phyloP scores from a whole-genome alignment of 768 basidiomycete genomes.

The Kwoniella dendrophila region DNA sequence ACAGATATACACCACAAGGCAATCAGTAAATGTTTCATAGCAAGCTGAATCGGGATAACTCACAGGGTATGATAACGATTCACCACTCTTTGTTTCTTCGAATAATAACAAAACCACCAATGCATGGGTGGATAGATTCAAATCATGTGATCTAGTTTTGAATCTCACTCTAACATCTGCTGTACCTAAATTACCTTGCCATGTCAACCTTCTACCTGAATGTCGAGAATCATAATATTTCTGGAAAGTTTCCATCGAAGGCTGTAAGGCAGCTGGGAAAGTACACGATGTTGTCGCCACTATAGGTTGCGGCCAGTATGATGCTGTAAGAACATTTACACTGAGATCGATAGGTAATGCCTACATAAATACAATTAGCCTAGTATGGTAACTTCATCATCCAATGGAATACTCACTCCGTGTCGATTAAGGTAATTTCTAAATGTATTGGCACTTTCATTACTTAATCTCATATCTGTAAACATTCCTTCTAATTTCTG shows the following conservation, averaged over 20 bases:
- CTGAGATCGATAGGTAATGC: slow-evolving; percentile 74
- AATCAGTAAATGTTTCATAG: too few relatives aligned
- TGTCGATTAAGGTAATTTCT: slow-evolving; percentile 62
- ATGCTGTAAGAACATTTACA: slow-evolving; percentile 92
- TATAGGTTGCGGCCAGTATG: slow-evolving; percentile 87
- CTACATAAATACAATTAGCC: slow-evolving; percentile 58
- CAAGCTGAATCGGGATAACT: slow-evolving; percentile 45
- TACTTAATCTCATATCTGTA: slow-evolving; percentile 87
- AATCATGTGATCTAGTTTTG: slow-evolving; percentile 75
- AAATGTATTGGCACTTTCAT: slow-evolving; percentile 69
- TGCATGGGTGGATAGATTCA: slow-evolving; percentile 89
- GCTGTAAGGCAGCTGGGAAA: slow-evolving; percentile 67
- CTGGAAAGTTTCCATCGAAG: slow-evolving; percentile 76
- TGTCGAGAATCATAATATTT: slow-evolving; percentile 86
- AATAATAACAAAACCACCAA: slow-evolving; percentile 86
- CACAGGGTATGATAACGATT: slow-evolving; percentile 76
- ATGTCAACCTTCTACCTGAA: slow-evolving; percentile 84
- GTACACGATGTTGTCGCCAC: slow-evolving; percentile 63
- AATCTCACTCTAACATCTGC: slow-evolving; percentile 85
- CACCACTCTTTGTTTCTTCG: slow-evolving; percentile 68
- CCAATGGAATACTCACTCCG: slow-evolving; percentile 62
- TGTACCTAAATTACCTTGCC: slow-evolving; percentile 86
- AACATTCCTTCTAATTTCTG: slow-evolving; percentile 99
- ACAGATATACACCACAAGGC: neutral
- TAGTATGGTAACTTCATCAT: neutral